These are phyloP conservation scores for Mycena pura DNA, from an alignment of 768 basidiomycete species.

Conservation along the genomic window DNA sequence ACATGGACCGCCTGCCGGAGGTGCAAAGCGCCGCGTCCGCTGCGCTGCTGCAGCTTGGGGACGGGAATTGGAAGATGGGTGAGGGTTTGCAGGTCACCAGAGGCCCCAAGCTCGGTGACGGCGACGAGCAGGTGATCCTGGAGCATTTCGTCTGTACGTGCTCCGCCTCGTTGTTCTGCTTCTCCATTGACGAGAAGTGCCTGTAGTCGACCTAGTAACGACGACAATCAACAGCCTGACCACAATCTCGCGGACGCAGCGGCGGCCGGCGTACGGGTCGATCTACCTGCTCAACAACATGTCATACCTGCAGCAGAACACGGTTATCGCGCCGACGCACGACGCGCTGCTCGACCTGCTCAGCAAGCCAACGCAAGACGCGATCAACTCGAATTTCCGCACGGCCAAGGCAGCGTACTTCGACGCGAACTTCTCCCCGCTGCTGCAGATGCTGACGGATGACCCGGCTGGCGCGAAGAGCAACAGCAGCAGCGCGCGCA, in stretches of 20 bases:
- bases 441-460: conserved; percentile 71
- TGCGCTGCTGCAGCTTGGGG: conserved; percentile 73
- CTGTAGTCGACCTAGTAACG: conserved; percentile 74
- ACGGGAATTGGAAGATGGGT: conserved; percentile 94
- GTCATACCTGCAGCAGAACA: conserved; percentile 66
- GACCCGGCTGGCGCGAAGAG: conserved; percentile 58
- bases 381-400: conserved; percentile 73
- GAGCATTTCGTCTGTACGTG: conserved; percentile 79
- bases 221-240: conserved; percentile 67
- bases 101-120: conserved; percentile 51
- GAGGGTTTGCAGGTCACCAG: conserved; percentile 75
- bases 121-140: conserved; percentile 64
- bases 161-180: neutral
- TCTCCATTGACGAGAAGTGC: neutral
- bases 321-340: conserved; percentile 60
- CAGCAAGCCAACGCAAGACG: conserved; percentile 65
- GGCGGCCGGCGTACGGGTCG: conserved; percentile 70
- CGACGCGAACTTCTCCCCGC: conserved; percentile 79
- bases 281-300: conserved; percentile 85
- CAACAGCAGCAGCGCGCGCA: conserved; percentile 58
- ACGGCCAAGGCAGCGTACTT: conserved; percentile 87
- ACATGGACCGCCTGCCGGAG: conserved; percentile 72
- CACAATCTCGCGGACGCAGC: conserved; percentile 64
- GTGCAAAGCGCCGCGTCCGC: conserved; percentile 72
- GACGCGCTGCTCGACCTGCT: conserved; percentile 56